Base-by-base conservation (phyloP, 1,139 yeast genomes). In the Petasospora fabianii region DNA sequence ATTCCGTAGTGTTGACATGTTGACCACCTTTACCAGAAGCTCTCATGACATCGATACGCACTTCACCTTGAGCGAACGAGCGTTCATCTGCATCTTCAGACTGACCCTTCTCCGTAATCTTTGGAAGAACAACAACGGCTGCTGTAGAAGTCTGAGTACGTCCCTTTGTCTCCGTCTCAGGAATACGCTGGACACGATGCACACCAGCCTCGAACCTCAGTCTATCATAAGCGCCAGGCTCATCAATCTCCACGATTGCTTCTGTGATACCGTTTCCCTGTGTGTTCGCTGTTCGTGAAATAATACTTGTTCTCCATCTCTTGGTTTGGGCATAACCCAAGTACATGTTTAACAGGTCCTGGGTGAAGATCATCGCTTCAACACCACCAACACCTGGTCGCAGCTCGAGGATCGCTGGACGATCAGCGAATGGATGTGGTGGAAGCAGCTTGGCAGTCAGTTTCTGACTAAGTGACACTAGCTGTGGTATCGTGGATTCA, bases 21-120 rank as follows among this genome's bases (percentile, higher is more conserved):
- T 92, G 99, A 0, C 99, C 99, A 40, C 99, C 99, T 49, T 95
- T 84, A 3, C 98, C 99, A 39, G 96, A 80, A 0, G 98, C 87
- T 54, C 98, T 71, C 97, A 90, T 94, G 12, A 94, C 87, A 60
- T 94, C 98, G 5, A 92, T 77, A 46, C 96, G 72, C 13, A 92
- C 81, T 55, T 92, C 98, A 3, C 86, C 95, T 0, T 94, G 87
- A 14, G 78, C 80, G 62, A 92, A 87, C 44, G 76, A 76, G 34
- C 92, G 65, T 53, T 84, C 94, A 45, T 81, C 85, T 14, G 82
- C 73, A 26, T 80, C 78, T 27, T 62, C 70, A 13, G 65, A 65
- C 11, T 64, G 65, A 5, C 53, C 52, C 43, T 74, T 79, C 26
- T 73, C 82, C 6, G 82, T 79, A 56, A 88, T 68, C 53, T 88